Percentiles rank a stretch among this genome's conserved stretches.
These are phyloP conservation scores for Fusarium pininemorale DNA, from an alignment of 2,329 filamentous ascomycete genomes.

Conservation along the genomic window DNA sequence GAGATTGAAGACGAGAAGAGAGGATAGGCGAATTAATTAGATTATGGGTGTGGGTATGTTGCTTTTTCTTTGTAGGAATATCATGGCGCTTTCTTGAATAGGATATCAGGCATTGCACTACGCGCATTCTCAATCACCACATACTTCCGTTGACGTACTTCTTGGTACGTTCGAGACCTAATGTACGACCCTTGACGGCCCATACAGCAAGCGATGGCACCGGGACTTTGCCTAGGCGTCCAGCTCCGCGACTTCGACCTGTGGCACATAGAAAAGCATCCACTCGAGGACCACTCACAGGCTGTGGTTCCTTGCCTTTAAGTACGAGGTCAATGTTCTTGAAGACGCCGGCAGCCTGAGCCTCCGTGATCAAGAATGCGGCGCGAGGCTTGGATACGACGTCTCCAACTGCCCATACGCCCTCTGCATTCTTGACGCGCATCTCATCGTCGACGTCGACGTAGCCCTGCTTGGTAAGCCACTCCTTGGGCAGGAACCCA, in stretches of 20 bases:
- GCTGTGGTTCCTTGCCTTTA: conserved; percentile 53
- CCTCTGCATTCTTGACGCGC: conserved; percentile 54
- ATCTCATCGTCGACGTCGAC: conserved; percentile 62
- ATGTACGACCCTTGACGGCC: conserved; percentile 60
- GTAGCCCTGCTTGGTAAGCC: conserved; percentile 56
- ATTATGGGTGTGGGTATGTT: conserved; percentile 19
- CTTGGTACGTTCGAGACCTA: conserved; percentile 55
- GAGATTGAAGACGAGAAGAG: conserved; percentile 90
- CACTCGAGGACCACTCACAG: conserved; percentile 58
- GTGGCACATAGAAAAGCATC: conserved; percentile 60
- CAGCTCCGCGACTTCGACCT: conserved; percentile 60
- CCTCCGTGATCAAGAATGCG: conserved; percentile 68
- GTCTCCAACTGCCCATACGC: conserved; percentile 65
- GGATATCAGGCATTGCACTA: conserved; percentile 36
- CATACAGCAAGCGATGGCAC: conserved; percentile 63
- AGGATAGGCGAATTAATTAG: conserved; percentile 50
- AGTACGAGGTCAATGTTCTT: conserved; percentile 63
- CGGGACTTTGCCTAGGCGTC: conserved; percentile 57
- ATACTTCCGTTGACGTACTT: conserved; percentile 60
- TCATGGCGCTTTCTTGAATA: conserved; percentile 42
- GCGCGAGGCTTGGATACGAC: conserved; percentile 61
- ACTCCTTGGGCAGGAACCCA: conserved; percentile 57
- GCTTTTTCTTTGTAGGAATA: conserved; percentile 41
- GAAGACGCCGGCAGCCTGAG: conserved; percentile 62
- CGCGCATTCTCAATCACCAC: conserved; percentile 43